A percentile compares a stretch with the other conserved stretches of the same genome.
These are phyloP conservation scores for Hyphopichia khmerensis DNA, from an alignment of 1,139 yeast species.

Conservation along the genomic window DNA sequence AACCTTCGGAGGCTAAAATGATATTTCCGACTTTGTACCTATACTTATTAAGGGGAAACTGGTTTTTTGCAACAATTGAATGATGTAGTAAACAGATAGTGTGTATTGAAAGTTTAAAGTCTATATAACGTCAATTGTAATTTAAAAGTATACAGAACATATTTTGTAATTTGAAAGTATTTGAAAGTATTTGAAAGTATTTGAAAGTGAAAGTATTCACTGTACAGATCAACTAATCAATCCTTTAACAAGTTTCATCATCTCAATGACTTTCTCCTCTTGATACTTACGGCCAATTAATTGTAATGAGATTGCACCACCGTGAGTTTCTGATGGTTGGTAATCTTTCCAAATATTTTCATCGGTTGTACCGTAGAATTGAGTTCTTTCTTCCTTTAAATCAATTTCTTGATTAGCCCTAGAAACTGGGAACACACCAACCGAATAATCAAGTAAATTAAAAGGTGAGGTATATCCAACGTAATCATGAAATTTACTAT, in stretches of 20 bases:
- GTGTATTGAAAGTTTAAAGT: too few species aligned
- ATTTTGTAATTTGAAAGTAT: too few species aligned
- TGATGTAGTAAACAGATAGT: too few species aligned
- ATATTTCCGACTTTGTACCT: too few species aligned
- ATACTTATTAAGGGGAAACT: neutral
- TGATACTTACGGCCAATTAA: slow-evolving; percentile 56
- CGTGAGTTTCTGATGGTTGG: slow-evolving; percentile 55
- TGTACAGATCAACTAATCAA: neutral
- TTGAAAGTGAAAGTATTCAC: too few species aligned
- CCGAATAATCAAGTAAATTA: slow-evolving; percentile 58
- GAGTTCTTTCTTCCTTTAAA: slow-evolving; percentile 15
- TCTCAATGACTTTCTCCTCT: slow-evolving; percentile 58
- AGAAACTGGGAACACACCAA: slow-evolving; percentile 60
- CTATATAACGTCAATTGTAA: too few species aligned
- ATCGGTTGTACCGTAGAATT: slow-evolving; percentile 17
- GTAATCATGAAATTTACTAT: slow-evolving; percentile 32
- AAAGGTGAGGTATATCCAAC: slow-evolving; percentile 57
- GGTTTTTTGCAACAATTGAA: neutral
- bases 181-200: too few species aligned
- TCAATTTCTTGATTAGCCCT: slow-evolving; percentile 47
- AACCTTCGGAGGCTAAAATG: neutral
- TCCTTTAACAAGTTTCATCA: slow-evolving; percentile 21
- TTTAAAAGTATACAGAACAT: too few species aligned
- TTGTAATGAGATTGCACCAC: slow-evolving; percentile 68
- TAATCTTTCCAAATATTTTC: slow-evolving; percentile 34